Evolutionary conservation across 129 eudicot species (phyloP).

Genomic region (Tagetes patula): DNA sequence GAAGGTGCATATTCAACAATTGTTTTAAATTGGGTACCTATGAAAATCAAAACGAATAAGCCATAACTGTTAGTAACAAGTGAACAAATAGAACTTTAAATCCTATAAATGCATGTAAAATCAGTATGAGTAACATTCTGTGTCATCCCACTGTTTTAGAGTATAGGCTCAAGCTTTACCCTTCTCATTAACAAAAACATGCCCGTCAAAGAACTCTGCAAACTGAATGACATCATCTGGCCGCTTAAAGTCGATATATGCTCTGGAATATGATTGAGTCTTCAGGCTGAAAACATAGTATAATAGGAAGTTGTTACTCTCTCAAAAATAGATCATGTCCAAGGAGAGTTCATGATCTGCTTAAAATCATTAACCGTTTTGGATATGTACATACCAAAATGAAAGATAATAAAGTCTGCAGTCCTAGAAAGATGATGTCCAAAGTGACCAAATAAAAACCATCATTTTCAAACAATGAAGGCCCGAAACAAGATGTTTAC

Average conservation of each 20-base stretch:
- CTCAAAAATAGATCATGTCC: conserved; percentile 24
- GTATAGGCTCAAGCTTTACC: conserved; percentile 48
- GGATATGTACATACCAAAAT: not conserved
- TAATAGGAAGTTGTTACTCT: conserved; percentile 48
- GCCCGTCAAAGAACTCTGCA: conserved; percentile 87
- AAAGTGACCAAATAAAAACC: not conserved
- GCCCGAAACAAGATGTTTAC: not conserved
- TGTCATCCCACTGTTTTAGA: conserved; percentile 8
- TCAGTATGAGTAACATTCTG: not conserved
- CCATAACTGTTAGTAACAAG: not conserved
- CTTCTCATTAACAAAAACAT: conserved; percentile 87
- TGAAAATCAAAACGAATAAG: not conserved
- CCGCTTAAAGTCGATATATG: conserved; percentile 73
- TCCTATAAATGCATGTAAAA: not conserved
- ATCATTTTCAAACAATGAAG: conserved; percentile 14
- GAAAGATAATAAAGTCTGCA: not conserved
- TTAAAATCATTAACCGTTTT: conserved; percentile 1
- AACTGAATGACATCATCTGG: conserved; percentile 87
- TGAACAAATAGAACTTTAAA: not conserved
- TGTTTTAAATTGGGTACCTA: conserved; percentile 80
- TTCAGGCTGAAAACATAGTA: conserved; percentile 65
- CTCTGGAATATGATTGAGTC: conserved; percentile 58
- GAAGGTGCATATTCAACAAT: conserved; percentile 95
- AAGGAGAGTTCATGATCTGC: not conserved
- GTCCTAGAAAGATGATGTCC: not conserved